These are phyloP conservation scores for Murraya koenigii DNA, from an alignment of 345 rosid species.

Conservation along the genomic window DNA sequence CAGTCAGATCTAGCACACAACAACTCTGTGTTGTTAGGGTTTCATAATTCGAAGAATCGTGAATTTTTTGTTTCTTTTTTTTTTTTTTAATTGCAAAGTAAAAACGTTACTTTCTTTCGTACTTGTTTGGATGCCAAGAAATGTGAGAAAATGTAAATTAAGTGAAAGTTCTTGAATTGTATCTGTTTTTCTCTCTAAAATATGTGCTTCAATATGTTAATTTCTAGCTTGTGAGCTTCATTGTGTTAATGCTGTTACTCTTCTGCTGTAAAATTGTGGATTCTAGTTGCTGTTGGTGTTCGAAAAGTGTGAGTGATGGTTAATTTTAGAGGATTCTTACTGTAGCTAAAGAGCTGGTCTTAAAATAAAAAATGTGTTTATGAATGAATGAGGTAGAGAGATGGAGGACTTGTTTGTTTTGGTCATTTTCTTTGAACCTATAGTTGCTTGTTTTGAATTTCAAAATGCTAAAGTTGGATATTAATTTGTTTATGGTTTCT, in stretches of 20 bases:
- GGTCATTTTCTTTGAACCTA: not conserved
- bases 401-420: not conserved
- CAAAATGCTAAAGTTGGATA: not conserved
- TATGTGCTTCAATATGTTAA: not conserved
- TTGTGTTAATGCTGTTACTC: not conserved
- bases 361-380: not conserved
- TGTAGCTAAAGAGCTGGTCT: not conserved
- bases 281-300: not conserved
- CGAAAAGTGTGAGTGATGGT: not conserved
- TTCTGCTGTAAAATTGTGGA: not conserved
- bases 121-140: slow-evolving; percentile 8
- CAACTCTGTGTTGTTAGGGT: not conserved
- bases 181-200: not conserved
- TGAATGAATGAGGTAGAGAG: not conserved
- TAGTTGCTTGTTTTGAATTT: not conserved
- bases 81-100: not conserved
- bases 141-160: not conserved
- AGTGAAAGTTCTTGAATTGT: not conserved
- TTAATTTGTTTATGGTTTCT: not conserved
- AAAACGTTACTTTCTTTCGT: not conserved
- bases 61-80: too few relatives aligned
- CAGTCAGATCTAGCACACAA: slow-evolving; percentile 2
- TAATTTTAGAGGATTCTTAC: not conserved
- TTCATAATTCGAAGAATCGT: slow-evolving; percentile 2
- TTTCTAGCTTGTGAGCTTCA: not conserved